Evolutionary conservation across 169 alveolate species (phyloP).

Genomic region (Plasmodium fragile): DNA sequence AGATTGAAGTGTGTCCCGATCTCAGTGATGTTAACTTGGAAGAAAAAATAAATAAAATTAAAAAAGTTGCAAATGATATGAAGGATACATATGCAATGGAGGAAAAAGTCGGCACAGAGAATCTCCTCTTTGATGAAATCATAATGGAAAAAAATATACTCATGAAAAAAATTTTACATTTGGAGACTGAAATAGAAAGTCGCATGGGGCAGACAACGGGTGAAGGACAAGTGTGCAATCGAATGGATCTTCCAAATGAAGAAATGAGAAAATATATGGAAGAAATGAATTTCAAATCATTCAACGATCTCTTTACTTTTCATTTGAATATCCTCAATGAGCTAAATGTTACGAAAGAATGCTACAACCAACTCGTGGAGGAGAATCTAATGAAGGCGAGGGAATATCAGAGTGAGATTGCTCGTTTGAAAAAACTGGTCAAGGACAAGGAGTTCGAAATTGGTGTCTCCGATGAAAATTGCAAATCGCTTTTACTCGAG

Average conservation of each 20-base stretch:
- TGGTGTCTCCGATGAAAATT: constrained; percentile 8
- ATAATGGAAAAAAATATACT: constrained; percentile 33
- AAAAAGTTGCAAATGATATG: constrained; percentile 20
- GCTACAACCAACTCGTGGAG: constrained; percentile 1
- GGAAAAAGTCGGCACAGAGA: not conserved
- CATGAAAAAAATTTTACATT: not conserved
- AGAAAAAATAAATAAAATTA: constrained; percentile 5
- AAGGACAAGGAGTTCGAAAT: constrained; percentile 13
- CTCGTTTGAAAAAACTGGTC: not conserved
- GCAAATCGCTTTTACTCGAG: constrained; percentile 41
- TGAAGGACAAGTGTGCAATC: not conserved
- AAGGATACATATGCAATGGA: not conserved
- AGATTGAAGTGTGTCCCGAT: not conserved
- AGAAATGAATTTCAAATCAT: constrained; percentile 19
- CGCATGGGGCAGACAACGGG: not conserved
- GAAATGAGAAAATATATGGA: constrained; percentile 31
- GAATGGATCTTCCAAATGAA: not conserved
- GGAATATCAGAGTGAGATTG: constrained; percentile 26
- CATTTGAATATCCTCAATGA: constrained; percentile 19
- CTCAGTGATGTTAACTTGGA: not conserved
- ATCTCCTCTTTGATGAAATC: constrained; percentile 12
- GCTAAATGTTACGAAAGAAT: not conserved
- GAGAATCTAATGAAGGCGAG: constrained; percentile 7
- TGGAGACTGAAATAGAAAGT: constrained; percentile 20
- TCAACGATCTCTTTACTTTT: constrained; percentile 29